These are phyloP conservation scores for Lithospermum erythrorhizon DNA, from an alignment of 257 asterid species.

Conservation along the genomic window DNA sequence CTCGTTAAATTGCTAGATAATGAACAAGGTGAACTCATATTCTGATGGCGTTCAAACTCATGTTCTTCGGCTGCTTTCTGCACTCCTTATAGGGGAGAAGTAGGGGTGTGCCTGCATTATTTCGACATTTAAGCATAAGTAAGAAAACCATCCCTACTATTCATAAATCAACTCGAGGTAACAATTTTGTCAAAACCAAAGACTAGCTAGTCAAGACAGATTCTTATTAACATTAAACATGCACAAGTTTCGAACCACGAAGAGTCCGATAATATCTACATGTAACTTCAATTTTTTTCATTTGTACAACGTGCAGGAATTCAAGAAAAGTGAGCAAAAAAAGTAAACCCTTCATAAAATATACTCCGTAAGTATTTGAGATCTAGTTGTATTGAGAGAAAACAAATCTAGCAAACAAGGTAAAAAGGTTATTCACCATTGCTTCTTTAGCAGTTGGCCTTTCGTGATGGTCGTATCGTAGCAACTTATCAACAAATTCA, in stretches of 20 bases:
- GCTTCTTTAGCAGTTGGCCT: constrained; percentile 96
- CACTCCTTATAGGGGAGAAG: constrained; percentile 64
- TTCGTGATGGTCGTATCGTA: constrained; percentile 87
- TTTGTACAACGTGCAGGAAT: not conserved
- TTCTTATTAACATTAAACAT: not conserved
- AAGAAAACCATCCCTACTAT: not conserved
- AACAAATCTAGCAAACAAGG: not conserved
- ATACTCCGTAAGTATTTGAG: too few species aligned
- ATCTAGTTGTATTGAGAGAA: not conserved
- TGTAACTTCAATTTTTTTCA: not conserved
- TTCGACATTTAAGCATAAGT: not conserved
- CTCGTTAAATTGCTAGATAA: too few species aligned
- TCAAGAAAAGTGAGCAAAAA: not conserved
- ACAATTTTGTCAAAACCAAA: too few species aligned
- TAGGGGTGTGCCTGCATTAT: constrained; percentile 79
- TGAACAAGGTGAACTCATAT: too few species aligned
- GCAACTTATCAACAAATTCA: constrained; percentile 89
- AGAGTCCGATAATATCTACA: not conserved
- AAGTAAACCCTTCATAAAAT: not conserved
- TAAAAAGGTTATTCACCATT: constrained; percentile 40
- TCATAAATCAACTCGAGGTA: not conserved
- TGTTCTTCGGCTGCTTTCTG: constrained; percentile 74
- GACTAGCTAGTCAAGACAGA: not conserved
- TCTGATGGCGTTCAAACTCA: constrained; percentile 8
- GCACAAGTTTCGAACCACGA: not conserved